Evolutionary conservation across 148 eudicot genomes (phyloP).

Genomic region (Linanthus parryae): DNA sequence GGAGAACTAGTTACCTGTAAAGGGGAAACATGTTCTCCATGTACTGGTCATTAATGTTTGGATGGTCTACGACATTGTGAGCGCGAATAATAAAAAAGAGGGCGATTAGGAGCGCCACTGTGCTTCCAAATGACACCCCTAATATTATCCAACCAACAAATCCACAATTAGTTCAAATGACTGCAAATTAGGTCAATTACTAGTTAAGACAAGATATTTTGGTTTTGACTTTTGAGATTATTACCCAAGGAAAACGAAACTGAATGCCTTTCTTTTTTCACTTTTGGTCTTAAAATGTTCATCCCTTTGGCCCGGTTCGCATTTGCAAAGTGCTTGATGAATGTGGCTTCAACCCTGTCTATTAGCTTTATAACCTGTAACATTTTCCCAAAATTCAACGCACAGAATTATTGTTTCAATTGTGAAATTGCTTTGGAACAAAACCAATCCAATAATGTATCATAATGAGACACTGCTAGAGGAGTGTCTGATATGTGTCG

Average conservation of each 20-base stretch:
- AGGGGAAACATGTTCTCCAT: too few species aligned
- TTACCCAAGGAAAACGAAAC: constrained; percentile 22
- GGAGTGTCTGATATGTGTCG: too few species aligned
- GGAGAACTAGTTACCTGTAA: constrained; percentile 18
- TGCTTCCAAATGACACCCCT: constrained; percentile 27
- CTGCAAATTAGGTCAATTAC: too few species aligned
- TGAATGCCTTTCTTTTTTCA: constrained; percentile 20
- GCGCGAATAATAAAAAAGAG: constrained; percentile 14
- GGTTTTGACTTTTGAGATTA: too few species aligned
- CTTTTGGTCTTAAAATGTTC: constrained; percentile 17
- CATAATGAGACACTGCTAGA: too few species aligned
- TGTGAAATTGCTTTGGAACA: too few species aligned
- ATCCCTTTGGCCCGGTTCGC: constrained; percentile 22
- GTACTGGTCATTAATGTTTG: not conserved
- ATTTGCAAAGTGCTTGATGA: constrained; percentile 23
- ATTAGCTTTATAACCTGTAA: constrained; percentile 21
- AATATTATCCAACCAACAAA: not conserved
- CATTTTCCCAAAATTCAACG: too few species aligned
- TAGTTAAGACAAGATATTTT: too few species aligned
- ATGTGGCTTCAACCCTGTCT: too few species aligned
- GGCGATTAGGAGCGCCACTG: too few species aligned
- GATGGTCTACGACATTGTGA: constrained; percentile 6
- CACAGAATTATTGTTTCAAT: too few species aligned
- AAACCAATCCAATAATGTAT: too few species aligned
- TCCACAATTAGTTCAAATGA: not conserved